Evolutionary conservation across 768 basidiomycete species (phyloP), one percentile per base, ranked within the genome.

Genomic region (Sporobolomyces pararoseus): DNA sequence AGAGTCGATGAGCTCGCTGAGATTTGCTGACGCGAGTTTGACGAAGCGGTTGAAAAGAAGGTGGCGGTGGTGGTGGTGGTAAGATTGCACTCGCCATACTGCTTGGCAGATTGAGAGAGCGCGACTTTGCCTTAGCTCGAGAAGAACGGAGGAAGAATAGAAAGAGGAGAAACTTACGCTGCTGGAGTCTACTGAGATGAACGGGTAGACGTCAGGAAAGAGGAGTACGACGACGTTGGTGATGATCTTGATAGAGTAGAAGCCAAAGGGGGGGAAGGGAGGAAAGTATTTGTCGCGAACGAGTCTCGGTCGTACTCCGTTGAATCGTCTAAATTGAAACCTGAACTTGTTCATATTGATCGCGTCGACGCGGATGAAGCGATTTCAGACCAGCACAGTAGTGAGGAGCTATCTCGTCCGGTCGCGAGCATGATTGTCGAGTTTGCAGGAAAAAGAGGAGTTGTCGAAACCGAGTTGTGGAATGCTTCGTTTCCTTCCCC

Each of bases 1-100:
- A 59, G 39, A 59, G 39, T 14, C 58, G 58, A 19, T 59, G 58
- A 59, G 58, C 39, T 5, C 42, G 58, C n/a, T 59, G 39, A 9
- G n/a, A 4, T 31, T 59, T 44, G 42, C 39, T 44, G 14, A 27
- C 35, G 3, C 55, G 25, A 19, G 42, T 19, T 34, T 59, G 58
- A 5, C 58, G 58, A 27, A 46, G 42, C 12, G 58, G 58, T 32
- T 59, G 58, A 31, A 59, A 59, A 7, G 58, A 46, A 14, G 39
- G 58, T 4, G 58, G 58, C 3, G 42, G 42, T 3, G 55, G 58
- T 7, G 39, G 42, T 3, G 42, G 42, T 31, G 53, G 53, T 23
- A 53, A 29, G 10, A 59, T 46, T 16, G 27, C 44, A 39, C 55
- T 59, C 27, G 58, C 7, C 58, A 59, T 59, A 10, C 6, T 25